Evolutionary conservation across 768 basidiomycete genomes (phyloP).

Genomic region (Boletales sp.): DNA sequence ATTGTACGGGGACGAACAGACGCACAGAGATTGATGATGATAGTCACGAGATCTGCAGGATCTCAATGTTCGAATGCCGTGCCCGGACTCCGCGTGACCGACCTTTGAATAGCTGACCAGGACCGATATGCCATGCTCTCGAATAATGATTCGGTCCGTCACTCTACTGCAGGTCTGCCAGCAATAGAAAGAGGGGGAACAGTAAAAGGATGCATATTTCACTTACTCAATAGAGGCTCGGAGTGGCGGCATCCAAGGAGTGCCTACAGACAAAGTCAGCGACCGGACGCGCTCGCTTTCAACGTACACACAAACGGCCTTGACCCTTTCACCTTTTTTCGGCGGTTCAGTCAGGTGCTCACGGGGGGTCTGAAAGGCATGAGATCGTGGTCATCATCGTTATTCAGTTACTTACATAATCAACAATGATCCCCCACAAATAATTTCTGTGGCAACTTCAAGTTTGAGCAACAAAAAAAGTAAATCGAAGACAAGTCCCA

Average conservation of each 20-base stretch:
- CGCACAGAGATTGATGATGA: no score
- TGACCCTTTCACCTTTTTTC: constrained; percentile 13
- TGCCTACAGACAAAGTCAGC: constrained; percentile 13
- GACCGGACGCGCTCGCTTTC: background rate
- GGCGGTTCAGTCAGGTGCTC: constrained; percentile 19
- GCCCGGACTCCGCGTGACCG: no score
- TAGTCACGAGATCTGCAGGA: no score
- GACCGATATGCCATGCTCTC: constrained; percentile 12
- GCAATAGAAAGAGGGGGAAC: background rate
- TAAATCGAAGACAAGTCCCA: no score
- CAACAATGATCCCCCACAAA: constrained; percentile 18
- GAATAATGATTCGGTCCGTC: constrained; percentile 13
- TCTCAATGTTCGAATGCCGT: background rate
- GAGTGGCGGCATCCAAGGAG: constrained; percentile 31
- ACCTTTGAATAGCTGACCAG: constrained; percentile 16
- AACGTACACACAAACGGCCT: constrained; percentile 16
- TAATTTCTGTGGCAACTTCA: constrained; percentile 14
- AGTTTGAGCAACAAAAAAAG: background rate
- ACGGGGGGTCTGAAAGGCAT: constrained; percentile 17
- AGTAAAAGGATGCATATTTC: background rate
- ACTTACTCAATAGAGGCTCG: constrained; percentile 22
- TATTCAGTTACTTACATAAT: constrained; percentile 17
- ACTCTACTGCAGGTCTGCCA: constrained; percentile 18
- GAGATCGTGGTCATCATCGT: no score
- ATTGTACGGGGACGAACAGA: no score